Conservation (phyloP, 2,329 filamentous ascomycete genomes). For the Didymella pomorum region DNA sequence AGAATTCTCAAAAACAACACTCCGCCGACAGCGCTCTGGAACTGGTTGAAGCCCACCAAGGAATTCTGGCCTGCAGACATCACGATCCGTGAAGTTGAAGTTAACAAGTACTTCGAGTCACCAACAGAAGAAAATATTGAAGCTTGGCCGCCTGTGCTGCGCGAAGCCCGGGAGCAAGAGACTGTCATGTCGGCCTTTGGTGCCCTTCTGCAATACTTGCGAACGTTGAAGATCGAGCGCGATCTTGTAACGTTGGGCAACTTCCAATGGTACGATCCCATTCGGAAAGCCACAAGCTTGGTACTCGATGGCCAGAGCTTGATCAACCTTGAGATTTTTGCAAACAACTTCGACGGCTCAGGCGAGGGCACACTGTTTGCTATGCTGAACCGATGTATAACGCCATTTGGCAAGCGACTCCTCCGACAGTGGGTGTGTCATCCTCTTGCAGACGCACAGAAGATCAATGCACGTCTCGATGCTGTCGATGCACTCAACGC, state of each 20-base stretch:
- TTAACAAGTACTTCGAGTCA: slow-evolving; percentile 77
- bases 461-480: slow-evolving; percentile 93
- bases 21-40: slow-evolving; percentile 92
- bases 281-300: slow-evolving; percentile 86
- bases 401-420: slow-evolving; percentile 94
- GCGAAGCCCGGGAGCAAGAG: slow-evolving; percentile 78
- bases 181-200: slow-evolving; percentile 90
- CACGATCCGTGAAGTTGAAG: slow-evolving; percentile 81
- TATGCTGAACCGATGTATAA: slow-evolving; percentile 92
- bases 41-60: slow-evolving; percentile 81
- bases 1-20: slow-evolving; percentile 98
- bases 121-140: slow-evolving; percentile 65
- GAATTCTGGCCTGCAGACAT: slow-evolving; percentile 93
- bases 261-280: slow-evolving; percentile 91
- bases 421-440: slow-evolving; percentile 98
- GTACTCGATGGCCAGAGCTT: slow-evolving; percentile 95
- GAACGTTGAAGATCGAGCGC: slow-evolving; percentile 82
- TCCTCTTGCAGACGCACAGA: slow-evolving; percentile 82
- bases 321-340: slow-evolving; percentile 97
- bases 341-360: slow-evolving; percentile 89
- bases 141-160: slow-evolving; percentile 79
- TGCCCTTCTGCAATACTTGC: slow-evolving; percentile 85
- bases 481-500: slow-evolving; percentile 92
- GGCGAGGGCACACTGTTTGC: slow-evolving; percentile 86
- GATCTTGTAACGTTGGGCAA: slow-evolving; percentile 88